phyloP scores from a whole-genome alignment of 768 basidiomycete species.

The Amanita polypyramis region DNA sequence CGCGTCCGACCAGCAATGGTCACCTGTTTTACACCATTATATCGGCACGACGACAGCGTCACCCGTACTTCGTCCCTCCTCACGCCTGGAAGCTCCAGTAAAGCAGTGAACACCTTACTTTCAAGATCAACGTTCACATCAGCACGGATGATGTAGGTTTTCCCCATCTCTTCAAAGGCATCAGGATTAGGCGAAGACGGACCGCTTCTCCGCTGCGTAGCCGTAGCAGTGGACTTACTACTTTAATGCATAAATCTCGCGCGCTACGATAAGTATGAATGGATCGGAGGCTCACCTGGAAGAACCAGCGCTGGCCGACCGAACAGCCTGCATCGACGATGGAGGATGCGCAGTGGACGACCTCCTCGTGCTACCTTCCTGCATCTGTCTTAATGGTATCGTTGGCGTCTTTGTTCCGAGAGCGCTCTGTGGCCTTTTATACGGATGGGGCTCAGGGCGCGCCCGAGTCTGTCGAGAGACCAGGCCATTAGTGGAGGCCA shows the following conservation, averaged over 20 bases:
- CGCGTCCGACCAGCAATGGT: slow-evolving; percentile 37
- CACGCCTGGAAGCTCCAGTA: slow-evolving; percentile 65
- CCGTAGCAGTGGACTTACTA: slow-evolving; percentile 4
- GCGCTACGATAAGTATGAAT: too few relatives aligned
- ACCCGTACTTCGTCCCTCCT: slow-evolving; percentile 46
- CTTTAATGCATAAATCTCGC: too few relatives aligned
- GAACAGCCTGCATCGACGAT: slow-evolving; percentile 14
- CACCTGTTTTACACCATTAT: slow-evolving; percentile 55
- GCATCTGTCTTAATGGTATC: slow-evolving; percentile 6
- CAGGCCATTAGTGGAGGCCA: not conserved
- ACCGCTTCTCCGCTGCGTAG: slow-evolving; percentile 13
- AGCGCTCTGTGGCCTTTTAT: slow-evolving; percentile 16
- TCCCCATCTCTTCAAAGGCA: slow-evolving; percentile 7
- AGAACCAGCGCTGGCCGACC: slow-evolving; percentile 16
- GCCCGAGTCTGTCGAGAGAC: not conserved
- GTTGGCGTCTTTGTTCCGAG: slow-evolving; percentile 8
- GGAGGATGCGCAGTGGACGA: slow-evolving; percentile 16
- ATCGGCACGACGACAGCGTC: slow-evolving; percentile 47
- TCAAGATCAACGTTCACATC: slow-evolving; percentile 50
- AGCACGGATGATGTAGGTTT: slow-evolving; percentile 40
- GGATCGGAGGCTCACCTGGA: slow-evolving; percentile 1
- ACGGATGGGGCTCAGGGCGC: slow-evolving; percentile 15
- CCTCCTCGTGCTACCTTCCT: slow-evolving; percentile 16
- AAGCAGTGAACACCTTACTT: slow-evolving; percentile 40
- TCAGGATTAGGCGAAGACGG: slow-evolving; percentile 11